A percentile compares a stretch with the other conserved stretches of the same genome.
Conservation (phyloP, 305 asterid species). For the Fraxinus latifolia region DNA sequence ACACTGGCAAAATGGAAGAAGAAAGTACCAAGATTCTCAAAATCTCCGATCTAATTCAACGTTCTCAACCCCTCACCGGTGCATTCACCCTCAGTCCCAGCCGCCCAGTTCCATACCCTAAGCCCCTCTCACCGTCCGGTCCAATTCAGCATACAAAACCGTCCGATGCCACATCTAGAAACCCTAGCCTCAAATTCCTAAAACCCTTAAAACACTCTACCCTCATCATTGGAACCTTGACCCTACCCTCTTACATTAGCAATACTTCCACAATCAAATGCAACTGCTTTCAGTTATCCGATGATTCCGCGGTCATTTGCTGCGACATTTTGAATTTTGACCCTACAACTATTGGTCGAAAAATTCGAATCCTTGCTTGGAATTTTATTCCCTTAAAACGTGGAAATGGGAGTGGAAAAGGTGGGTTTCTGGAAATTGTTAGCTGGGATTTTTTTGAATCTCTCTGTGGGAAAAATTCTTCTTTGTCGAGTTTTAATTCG, state of each 20-base stretch:
- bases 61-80: constrained; percentile 57
- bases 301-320: constrained; percentile 52
- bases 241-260: constrained; percentile 43
- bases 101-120: constrained; percentile 24
- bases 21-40: constrained; percentile 19
- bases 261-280: constrained; percentile 30
- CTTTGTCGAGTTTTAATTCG: constrained; percentile 26
- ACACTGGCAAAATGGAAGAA: constrained; percentile 34
- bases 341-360: constrained; percentile 43
- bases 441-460: constrained; percentile 47
- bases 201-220: constrained; percentile 48
- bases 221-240: constrained; percentile 51
- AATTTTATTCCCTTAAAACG: constrained; percentile 61
- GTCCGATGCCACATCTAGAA: constrained; percentile 23
- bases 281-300: constrained; percentile 64
- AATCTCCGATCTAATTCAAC: constrained; percentile 51
- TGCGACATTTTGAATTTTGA: constrained; percentile 63
- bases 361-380: constrained; percentile 57
- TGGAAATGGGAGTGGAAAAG: constrained; percentile 27
- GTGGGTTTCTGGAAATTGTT: constrained; percentile 75
- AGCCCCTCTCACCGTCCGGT: constrained; percentile 18
- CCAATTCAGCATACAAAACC: constrained; percentile 16
- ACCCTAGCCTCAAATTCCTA: constrained; percentile 39
- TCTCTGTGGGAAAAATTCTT: constrained; percentile 25
- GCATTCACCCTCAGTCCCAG: constrained; percentile 41